These are phyloP conservation scores for Magnusiomyces tetraspermus DNA, from an alignment of 1,139 yeast genomes.

Conservation along the genomic window DNA sequence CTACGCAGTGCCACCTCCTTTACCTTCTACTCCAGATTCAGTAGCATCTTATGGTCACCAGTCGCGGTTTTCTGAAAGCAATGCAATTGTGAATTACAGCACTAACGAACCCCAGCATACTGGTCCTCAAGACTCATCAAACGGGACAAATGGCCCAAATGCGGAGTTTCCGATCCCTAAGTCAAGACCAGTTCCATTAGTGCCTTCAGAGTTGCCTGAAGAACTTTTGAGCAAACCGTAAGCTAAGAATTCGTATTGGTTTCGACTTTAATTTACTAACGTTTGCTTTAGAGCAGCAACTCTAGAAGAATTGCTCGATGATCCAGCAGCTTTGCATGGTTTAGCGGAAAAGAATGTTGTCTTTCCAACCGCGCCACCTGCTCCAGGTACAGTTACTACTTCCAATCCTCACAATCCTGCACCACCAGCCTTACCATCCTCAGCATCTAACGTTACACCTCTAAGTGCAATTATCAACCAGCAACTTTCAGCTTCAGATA, in stretches of 20 bases:
- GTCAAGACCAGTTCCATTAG: not conserved
- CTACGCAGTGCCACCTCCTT: not conserved
- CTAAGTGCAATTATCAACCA: not conserved
- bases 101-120: too few species aligned
- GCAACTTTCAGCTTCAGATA: not conserved
- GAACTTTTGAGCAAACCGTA: not conserved
- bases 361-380: not conserved
- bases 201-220: not conserved
- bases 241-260: not conserved
- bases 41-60: not conserved
- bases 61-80: not conserved
- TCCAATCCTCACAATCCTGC: not conserved
- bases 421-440: not conserved
- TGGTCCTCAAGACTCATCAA: too few species aligned
- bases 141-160: too few species aligned
- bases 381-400: not conserved
- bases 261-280: not conserved
- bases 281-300: not conserved
- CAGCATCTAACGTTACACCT: not conserved
- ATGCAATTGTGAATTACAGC: too few species aligned
- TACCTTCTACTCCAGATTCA: not conserved
- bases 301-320: not conserved
- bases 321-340: not conserved
- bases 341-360: not conserved
- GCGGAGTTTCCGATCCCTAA: too few species aligned